These are phyloP conservation scores for Amylostereum areolatum DNA, from an alignment of 1,284 basidiomycete species.

Conservation along the genomic window DNA sequence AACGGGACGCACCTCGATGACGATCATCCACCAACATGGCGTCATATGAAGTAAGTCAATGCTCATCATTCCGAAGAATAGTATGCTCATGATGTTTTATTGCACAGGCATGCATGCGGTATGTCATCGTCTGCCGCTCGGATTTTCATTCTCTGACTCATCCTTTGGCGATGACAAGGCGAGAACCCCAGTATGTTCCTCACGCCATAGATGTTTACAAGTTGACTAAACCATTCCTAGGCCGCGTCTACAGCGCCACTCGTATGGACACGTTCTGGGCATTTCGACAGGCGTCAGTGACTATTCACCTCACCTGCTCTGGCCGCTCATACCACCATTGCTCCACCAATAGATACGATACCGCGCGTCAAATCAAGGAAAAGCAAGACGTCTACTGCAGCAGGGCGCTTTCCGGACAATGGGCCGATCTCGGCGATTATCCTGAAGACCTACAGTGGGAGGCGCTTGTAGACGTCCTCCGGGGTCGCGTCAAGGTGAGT, in stretches of 20 bases:
- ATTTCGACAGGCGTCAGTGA: constrained; percentile 29
- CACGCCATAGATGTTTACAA: background rate
- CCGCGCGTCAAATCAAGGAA: constrained; percentile 62
- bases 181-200: constrained; percentile 26
- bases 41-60: constrained; percentile 35
- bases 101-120: constrained; percentile 31
- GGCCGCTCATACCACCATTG: background rate
- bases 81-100: background rate
- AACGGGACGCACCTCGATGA: constrained; percentile 24
- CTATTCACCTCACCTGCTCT: background rate
- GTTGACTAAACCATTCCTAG: constrained; percentile 5
- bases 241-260: constrained; percentile 26
- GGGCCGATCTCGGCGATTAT: constrained; percentile 53
- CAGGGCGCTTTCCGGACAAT: constrained; percentile 45
- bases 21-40: constrained; percentile 28
- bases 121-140: background rate
- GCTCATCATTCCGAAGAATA: background rate
- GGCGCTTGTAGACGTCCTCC: constrained; percentile 73
- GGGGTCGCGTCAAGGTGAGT: constrained; percentile 64
- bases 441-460: constrained; percentile 80
- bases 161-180: constrained; percentile 10
- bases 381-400: constrained; percentile 69
- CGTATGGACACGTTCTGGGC: constrained; percentile 41
- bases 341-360: constrained; percentile 43
- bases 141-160: background rate